Percentiles rank a stretch among this genome's conserved stretches.
phyloP scores from a whole-genome alignment of 768 basidiomycete species.

The Agaricus sinodeliciosus region DNA sequence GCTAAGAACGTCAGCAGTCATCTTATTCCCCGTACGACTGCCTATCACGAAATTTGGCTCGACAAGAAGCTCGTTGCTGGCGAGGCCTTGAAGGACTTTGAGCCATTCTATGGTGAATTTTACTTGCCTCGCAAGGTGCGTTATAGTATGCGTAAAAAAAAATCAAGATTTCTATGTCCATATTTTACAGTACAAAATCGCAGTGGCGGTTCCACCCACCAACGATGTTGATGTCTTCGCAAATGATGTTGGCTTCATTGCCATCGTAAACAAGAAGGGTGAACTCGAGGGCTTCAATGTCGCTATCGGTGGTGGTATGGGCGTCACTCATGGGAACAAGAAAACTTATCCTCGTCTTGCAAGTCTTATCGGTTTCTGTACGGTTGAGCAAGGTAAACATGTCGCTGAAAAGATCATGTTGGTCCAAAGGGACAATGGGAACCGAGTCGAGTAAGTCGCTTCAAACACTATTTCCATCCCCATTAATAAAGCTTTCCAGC shows the following conservation, averaged over 20 bases:
- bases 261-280: slow-evolving; percentile 72
- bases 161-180: not conserved
- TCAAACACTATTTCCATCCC: not conserved
- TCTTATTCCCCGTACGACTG: slow-evolving; percentile 83
- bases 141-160: slow-evolving; percentile 4
- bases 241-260: slow-evolving; percentile 96
- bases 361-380: slow-evolving; percentile 89
- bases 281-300: slow-evolving; percentile 92
- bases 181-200: slow-evolving; percentile 80
- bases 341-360: slow-evolving; percentile 94
- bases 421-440: slow-evolving; percentile 92
- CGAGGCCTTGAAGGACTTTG: slow-evolving; percentile 88
- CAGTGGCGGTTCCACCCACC: slow-evolving; percentile 91
- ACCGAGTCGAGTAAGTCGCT: slow-evolving; percentile 77
- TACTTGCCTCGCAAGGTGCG: slow-evolving; percentile 92
- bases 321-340: slow-evolving; percentile 98
- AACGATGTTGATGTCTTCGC: slow-evolving; percentile 96
- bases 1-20: slow-evolving; percentile 78
- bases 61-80: slow-evolving; percentile 96
- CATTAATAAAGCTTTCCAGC: slow-evolving; percentile 22
- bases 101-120: slow-evolving; percentile 96
- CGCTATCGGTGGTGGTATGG: slow-evolving; percentile 94
- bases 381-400: slow-evolving; percentile 72
- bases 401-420: slow-evolving; percentile 94
- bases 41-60: slow-evolving; percentile 99